A percentile compares a stretch with the other conserved stretches of the same genome.
Conservation (phyloP, 352 stramenopile genomes). For the Chrysophaeum taylorii region DNA sequence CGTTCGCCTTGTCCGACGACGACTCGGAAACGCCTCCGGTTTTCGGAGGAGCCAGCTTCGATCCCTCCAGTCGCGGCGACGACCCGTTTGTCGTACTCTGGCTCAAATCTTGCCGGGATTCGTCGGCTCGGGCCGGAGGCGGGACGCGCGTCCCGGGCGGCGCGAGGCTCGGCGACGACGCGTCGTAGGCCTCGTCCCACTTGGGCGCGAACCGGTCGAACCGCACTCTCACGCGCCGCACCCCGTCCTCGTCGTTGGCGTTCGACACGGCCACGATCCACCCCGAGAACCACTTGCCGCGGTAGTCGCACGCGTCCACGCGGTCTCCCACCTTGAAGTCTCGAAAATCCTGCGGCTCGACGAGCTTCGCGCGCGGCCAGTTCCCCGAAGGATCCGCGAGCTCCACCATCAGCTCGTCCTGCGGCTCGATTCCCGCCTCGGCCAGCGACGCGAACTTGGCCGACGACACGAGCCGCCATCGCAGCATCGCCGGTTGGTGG, state of each 20-base stretch:
- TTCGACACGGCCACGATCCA: slow-evolving; percentile 45
- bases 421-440: too few relatives aligned
- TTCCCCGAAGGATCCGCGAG: not conserved
- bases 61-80: not conserved
- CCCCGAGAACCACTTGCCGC: slow-evolving; percentile 50
- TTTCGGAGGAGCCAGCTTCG: not conserved
- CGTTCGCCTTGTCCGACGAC: not conserved
- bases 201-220: slow-evolving; percentile 58
- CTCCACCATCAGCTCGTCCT: slow-evolving; percentile 5
- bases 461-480: too few relatives aligned
- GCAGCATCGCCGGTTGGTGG: too few relatives aligned
- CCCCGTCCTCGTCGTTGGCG: not conserved
- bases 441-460: too few relatives aligned
- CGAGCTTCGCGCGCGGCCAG: not conserved
- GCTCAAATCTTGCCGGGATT: not conserved
- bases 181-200: slow-evolving; percentile 48
- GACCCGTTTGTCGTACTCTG: not conserved
- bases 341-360: slow-evolving; percentile 37
- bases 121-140: not conserved
- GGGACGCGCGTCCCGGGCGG: not conserved
- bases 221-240: slow-evolving; percentile 44
- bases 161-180: not conserved
- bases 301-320: slow-evolving; percentile 55
- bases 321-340: slow-evolving; percentile 49
- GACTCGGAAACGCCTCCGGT: not conserved